Evolutionary conservation across 108 stramenopile species (phyloP).

Genomic region (Cyclotella cryptica): DNA sequence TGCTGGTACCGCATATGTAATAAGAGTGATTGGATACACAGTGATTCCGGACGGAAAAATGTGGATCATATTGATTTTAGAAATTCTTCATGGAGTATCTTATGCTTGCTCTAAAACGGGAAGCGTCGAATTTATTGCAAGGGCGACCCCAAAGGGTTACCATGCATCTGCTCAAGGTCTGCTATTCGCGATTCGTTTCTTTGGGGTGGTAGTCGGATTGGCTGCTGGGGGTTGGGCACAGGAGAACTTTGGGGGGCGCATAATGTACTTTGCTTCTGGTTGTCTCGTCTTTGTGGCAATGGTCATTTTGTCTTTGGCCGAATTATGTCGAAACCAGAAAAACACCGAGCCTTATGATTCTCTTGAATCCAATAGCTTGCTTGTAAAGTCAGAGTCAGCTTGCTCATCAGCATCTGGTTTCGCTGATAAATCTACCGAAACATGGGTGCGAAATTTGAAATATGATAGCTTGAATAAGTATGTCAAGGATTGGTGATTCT

Average conservation of each 20-base stretch:
- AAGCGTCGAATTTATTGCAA: conserved; percentile 55
- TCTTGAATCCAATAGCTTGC: conserved; percentile 14
- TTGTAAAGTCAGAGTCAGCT: conserved; percentile 38
- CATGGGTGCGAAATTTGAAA: conserved; percentile 36
- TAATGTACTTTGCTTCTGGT: conserved; percentile 52
- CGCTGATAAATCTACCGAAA: conserved; percentile 41
- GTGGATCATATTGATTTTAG: conserved; percentile 58
- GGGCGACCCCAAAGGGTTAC: conserved; percentile 53
- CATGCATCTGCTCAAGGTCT: conserved; percentile 70
- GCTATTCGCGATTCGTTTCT: conserved; percentile 47
- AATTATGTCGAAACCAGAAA: conserved; percentile 16
- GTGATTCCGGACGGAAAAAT: conserved; percentile 53
- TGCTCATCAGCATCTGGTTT: conserved; percentile 34
- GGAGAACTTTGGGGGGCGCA: conserved; percentile 41
- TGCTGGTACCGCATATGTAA: conserved; percentile 58
- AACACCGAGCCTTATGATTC: background rate
- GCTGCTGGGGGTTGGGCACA: conserved; percentile 55
- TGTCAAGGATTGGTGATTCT: conserved; percentile 47
- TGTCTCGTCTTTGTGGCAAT: conserved; percentile 40
- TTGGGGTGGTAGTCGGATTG: conserved; percentile 62
- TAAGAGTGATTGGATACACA: conserved; percentile 69
- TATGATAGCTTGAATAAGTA: conserved; percentile 50
- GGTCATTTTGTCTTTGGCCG: conserved; percentile 27
- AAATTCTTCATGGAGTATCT: conserved; percentile 76
- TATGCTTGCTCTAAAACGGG: conserved; percentile 61